These are phyloP conservation scores for Hortaea werneckii DNA, from an alignment of 2,329 filamentous ascomycete genomes.

Conservation along the genomic window DNA sequence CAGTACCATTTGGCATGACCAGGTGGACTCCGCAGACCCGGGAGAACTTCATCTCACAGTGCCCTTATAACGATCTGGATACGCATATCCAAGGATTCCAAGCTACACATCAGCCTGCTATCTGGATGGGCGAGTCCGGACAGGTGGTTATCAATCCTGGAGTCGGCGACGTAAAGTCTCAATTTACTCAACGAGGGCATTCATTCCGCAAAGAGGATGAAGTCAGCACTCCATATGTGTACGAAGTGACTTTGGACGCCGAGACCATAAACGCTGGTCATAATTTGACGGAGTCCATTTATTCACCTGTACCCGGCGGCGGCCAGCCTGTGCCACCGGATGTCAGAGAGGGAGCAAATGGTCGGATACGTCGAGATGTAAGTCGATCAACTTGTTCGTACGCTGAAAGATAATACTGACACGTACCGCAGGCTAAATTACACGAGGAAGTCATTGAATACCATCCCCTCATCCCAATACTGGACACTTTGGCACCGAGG, in stretches of 20 bases:
- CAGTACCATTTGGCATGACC: conserved; percentile 39
- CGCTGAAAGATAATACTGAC: too few species aligned
- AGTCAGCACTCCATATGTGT: conserved; percentile 36
- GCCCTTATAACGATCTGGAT: conserved; percentile 38
- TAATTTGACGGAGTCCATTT: conserved; percentile 23
- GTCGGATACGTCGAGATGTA: conserved; percentile 24
- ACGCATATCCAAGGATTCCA: conserved; percentile 39
- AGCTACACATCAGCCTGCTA: conserved; percentile 42
- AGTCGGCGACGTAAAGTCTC: conserved; percentile 21
- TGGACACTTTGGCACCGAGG: too few species aligned
- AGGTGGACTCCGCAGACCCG: conserved; percentile 41
- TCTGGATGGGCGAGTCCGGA: conserved; percentile 44
- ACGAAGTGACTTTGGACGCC: conserved; percentile 35
- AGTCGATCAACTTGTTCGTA: neutral
- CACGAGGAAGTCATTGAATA: too few species aligned
- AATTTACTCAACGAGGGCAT: conserved; percentile 34
- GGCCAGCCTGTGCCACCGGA: conserved; percentile 29
- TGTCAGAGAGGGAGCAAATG: conserved; percentile 33
- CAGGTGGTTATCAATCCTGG: conserved; percentile 36
- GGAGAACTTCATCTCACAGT: conserved; percentile 41
- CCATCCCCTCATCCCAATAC: neutral
- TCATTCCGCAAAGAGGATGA: conserved; percentile 36
- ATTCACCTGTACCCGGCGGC: conserved; percentile 32
- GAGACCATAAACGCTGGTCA: conserved; percentile 19
- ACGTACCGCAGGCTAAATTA: too few species aligned